A percentile compares a stretch with the other conserved stretches of the same genome.
Evolutionary conservation across 352 stramenopile species (phyloP).

Genomic region (Pythium myriotylum): DNA sequence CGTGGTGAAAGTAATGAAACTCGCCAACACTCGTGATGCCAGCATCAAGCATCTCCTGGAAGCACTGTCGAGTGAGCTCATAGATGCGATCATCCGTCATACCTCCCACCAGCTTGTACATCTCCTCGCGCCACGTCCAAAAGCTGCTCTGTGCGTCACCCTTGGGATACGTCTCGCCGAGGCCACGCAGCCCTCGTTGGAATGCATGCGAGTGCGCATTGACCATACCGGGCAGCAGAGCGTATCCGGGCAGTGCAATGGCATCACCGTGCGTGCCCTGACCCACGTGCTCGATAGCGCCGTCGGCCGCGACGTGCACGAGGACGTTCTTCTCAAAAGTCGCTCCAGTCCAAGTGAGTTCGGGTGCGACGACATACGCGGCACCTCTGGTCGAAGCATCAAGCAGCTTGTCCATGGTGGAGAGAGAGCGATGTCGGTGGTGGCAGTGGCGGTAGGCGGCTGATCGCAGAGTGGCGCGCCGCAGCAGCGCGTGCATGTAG

Average conservation of each 20-base stretch:
- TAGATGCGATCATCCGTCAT: constrained; percentile 73
- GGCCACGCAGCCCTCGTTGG: constrained; percentile 65
- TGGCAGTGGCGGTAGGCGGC: background rate
- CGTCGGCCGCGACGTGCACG: constrained; percentile 54
- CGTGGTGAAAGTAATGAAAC: constrained; percentile 86
- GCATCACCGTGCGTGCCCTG: background rate
- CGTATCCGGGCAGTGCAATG: constrained; percentile 45
- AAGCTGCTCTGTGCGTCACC: constrained; percentile 53
- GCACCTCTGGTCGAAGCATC: constrained; percentile 17
- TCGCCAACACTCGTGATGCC: constrained; percentile 80
- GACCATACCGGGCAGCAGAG: constrained; percentile 71
- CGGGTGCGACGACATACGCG: constrained; percentile 58
- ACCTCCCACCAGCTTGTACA: constrained; percentile 75
- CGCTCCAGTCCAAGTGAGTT: constrained; percentile 71
- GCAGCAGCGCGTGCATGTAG: constrained; percentile 7
- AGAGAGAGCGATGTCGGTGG: background rate
- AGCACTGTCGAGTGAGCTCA: constrained; percentile 71
- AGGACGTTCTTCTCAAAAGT: constrained; percentile 54
- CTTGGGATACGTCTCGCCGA: constrained; percentile 78
- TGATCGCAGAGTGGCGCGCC: background rate
- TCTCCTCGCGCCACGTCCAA: constrained; percentile 84
- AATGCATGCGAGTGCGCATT: constrained; percentile 86
- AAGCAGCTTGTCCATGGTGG: constrained; percentile 26
- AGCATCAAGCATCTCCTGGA: constrained; percentile 75
- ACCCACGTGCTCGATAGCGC: constrained; percentile 44